phyloP scores from a whole-genome alignment of 352 stramenopile species.

The Pythium chondricola region DNA sequence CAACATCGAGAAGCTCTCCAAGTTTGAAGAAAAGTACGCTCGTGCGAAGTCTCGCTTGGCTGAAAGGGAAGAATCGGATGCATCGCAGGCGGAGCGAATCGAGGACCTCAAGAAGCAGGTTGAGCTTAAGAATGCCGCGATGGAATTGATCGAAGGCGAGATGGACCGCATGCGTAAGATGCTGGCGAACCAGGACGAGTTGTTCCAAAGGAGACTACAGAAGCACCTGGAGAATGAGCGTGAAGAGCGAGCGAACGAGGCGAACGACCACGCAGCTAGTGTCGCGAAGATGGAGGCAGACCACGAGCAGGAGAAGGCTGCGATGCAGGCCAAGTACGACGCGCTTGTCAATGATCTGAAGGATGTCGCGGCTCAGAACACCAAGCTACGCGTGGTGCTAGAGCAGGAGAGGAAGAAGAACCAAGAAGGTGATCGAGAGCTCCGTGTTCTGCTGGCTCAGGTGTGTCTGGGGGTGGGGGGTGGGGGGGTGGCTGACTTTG shows the following conservation, averaged over 20 bases:
- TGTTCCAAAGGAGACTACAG: slow-evolving; percentile 47
- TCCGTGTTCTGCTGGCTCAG: slow-evolving; percentile 55
- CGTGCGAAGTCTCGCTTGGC: slow-evolving; percentile 7
- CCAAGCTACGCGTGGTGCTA: slow-evolving; percentile 33
- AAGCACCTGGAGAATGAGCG: slow-evolving; percentile 39
- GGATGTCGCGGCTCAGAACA: slow-evolving; percentile 39
- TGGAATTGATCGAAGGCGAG: slow-evolving; percentile 64
- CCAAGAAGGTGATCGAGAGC: slow-evolving; percentile 51
- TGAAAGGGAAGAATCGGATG: slow-evolving; percentile 18
- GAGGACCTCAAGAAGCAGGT: slow-evolving; percentile 28
- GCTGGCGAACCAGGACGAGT: slow-evolving; percentile 45
- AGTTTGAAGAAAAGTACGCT: slow-evolving; percentile 32
- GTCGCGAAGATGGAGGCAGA: slow-evolving; percentile 25
- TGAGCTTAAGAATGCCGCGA: slow-evolving; percentile 39
- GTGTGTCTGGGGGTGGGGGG: slow-evolving; percentile 12
- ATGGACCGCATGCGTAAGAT: slow-evolving; percentile 54
- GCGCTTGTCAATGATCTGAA: slow-evolving; percentile 33
- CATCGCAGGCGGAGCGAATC: slow-evolving; percentile 10
- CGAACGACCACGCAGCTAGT: slow-evolving; percentile 27
- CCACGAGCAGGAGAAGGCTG: slow-evolving; percentile 24
- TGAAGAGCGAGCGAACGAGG: slow-evolving; percentile 34
- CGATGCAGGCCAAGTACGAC: slow-evolving; percentile 41
- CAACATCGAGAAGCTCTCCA: slow-evolving; percentile 33
- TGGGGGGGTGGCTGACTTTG: neutral
- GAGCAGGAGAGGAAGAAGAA: slow-evolving; percentile 40